Evolutionary conservation across 305 asterid genomes (phyloP).

Genomic region (Lippia alba): DNA sequence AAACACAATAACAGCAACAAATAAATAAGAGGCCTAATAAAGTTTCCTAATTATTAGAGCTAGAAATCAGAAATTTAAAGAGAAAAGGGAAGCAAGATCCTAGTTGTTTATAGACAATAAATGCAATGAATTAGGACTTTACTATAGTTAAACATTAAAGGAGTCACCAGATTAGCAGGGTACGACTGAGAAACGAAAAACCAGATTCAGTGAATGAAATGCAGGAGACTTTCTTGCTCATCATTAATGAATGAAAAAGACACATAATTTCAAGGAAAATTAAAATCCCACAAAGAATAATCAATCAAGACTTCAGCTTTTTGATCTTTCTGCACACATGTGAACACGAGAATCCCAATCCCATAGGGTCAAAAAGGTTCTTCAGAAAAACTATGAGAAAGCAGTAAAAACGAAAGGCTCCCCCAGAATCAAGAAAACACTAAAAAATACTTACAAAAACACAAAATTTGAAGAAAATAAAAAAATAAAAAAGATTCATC

Average conservation of each 20-base stretch:
- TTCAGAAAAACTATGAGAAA: constrained; percentile 25
- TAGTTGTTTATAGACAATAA: constrained; percentile 25
- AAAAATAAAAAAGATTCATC: constrained; percentile 17
- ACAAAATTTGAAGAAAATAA: not conserved
- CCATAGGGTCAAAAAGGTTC: constrained; percentile 30
- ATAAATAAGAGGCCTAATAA: not conserved
- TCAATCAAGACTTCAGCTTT: constrained; percentile 6
- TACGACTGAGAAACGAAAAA: constrained; percentile 24
- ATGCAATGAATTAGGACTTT: constrained; percentile 16
- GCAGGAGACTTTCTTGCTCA: constrained; percentile 22
- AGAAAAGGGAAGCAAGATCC: constrained; percentile 24
- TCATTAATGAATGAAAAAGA: constrained; percentile 42
- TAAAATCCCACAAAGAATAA: constrained; percentile 14
- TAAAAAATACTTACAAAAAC: not conserved
- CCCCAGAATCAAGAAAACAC: constrained; percentile 16
- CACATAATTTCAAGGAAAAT: not conserved
- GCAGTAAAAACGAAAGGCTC: constrained; percentile 19
- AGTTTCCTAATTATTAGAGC: constrained; percentile 9
- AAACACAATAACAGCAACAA: not conserved
- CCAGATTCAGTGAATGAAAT: constrained; percentile 31
- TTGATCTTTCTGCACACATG: not conserved
- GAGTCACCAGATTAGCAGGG: constrained; percentile 3
- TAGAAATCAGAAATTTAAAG: not conserved
- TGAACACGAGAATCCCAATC: constrained; percentile 49
- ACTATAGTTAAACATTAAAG: not conserved